These are phyloP conservation scores for Starmera stellimalicola DNA, from an alignment of 1,139 yeast genomes.

Conservation along the genomic window DNA sequence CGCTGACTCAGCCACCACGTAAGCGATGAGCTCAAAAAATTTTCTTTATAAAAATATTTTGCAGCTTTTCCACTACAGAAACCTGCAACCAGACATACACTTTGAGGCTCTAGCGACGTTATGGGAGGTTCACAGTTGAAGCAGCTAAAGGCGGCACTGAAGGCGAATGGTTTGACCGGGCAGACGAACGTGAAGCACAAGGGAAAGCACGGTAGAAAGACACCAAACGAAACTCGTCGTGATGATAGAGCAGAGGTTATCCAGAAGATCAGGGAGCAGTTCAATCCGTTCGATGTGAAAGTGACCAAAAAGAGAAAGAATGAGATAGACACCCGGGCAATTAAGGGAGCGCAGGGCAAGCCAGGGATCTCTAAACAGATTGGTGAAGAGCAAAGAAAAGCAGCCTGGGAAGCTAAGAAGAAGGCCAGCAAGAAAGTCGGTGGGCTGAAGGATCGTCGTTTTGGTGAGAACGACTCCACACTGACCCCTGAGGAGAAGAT, in stretches of 20 bases:
- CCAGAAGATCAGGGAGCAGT: conserved; percentile 61
- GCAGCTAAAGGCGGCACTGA: conserved; percentile 67
- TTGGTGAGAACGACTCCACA: conserved; percentile 74
- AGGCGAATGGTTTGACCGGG: conserved; percentile 73
- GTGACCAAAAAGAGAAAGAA: conserved; percentile 56
- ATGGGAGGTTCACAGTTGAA: conserved; percentile 93
- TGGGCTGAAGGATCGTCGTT: conserved; percentile 75
- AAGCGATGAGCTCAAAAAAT: background rate
- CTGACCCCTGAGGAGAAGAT: conserved; percentile 84
- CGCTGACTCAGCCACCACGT: no score
- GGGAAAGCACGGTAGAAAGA: conserved; percentile 33
- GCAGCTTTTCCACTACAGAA: no score
- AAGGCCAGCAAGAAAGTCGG: conserved; percentile 62
- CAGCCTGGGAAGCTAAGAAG: conserved; percentile 58
- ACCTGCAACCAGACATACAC: no score
- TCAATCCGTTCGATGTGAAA: conserved; percentile 83
- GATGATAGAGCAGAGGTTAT: conserved; percentile 54
- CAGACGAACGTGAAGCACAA: conserved; percentile 58
- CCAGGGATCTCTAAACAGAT: conserved; percentile 70
- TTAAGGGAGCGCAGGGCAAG: conserved; percentile 55
- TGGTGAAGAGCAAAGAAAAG: conserved; percentile 65
- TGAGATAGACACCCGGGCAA: conserved; percentile 44
- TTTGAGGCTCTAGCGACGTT: background rate
- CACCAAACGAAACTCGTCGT: conserved; percentile 61
- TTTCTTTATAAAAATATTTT: background rate